These are phyloP conservation scores for Coemansia sp. DNA, from an alignment of 192 early-diverging fungal species.

Conservation along the genomic window DNA sequence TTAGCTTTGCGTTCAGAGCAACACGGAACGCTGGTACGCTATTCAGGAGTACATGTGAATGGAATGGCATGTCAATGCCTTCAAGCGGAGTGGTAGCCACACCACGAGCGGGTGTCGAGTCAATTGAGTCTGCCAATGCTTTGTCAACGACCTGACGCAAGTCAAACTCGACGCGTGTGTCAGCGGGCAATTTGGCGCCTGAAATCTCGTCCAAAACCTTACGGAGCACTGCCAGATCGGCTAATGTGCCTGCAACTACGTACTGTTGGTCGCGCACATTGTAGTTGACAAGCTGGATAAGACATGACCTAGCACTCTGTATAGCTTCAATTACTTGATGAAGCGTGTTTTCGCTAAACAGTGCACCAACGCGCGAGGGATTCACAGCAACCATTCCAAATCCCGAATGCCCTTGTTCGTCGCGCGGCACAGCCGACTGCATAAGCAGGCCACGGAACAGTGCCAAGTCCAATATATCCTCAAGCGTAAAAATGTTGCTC, in stretches of 20 bases:
- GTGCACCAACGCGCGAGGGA: conserved; percentile 74
- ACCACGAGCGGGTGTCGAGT: conserved; percentile 71
- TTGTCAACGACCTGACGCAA: conserved; percentile 62
- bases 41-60: conserved; percentile 74
- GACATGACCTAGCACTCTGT: conserved; percentile 61
- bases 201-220: conserved; percentile 64
- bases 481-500: conserved; percentile 75
- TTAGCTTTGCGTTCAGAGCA: conserved; percentile 72
- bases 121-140: conserved; percentile 59
- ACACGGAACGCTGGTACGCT: conserved; percentile 84
- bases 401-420: conserved; percentile 74
- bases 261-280: conserved; percentile 96
- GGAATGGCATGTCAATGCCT: conserved; percentile 95
- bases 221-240: conserved; percentile 78
- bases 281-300: conserved; percentile 94
- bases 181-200: no score
- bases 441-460: conserved; percentile 97
- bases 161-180: not conserved
- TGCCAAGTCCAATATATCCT: conserved; percentile 80
- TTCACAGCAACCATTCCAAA: conserved; percentile 95
- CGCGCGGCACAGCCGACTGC: conserved; percentile 88
- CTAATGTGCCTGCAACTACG: conserved; percentile 82
- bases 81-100: conserved; percentile 82
- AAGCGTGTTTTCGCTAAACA: conserved; percentile 73
- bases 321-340: conserved; percentile 65